Conservation (phyloP, 345 rosid genomes). For the Lepidium sativum region DNA sequence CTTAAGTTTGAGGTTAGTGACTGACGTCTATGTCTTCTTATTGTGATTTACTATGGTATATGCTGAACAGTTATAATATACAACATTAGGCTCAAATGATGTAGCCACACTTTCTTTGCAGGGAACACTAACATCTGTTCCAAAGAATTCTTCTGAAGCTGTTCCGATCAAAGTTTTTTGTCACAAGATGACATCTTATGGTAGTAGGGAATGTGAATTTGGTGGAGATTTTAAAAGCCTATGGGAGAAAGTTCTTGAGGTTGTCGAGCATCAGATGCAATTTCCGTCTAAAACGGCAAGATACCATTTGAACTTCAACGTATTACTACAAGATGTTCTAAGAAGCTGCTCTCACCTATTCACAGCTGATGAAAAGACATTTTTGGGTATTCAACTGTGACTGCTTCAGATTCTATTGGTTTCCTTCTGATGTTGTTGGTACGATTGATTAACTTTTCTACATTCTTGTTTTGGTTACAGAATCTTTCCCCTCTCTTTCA, state of each 20-base stretch:
- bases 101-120: slow-evolving; percentile 25
- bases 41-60: neutral
- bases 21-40: neutral
- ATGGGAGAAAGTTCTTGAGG: slow-evolving; percentile 55
- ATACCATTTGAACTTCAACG: slow-evolving; percentile 65
- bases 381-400: slow-evolving; percentile 42
- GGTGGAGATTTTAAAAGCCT: slow-evolving; percentile 33
- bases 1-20: slow-evolving; percentile 58
- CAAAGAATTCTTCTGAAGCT: slow-evolving; percentile 43
- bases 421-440: neutral
- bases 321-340: slow-evolving; percentile 63
- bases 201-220: slow-evolving; percentile 24
- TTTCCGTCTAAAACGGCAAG: slow-evolving; percentile 37
- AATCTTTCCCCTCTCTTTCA: slow-evolving; percentile 52
- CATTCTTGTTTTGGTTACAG: slow-evolving; percentile 36
- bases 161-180: slow-evolving; percentile 56
- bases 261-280: slow-evolving; percentile 40
- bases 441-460: neutral
- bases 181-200: slow-evolving; percentile 24
- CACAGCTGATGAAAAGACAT: slow-evolving; percentile 52
- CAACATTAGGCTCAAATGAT: neutral
- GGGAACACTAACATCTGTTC: slow-evolving; percentile 58
- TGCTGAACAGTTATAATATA: neutral
- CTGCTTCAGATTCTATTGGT: neutral
- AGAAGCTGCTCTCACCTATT: slow-evolving; percentile 50